phyloP scores from a whole-genome alignment of 768 basidiomycete genomes.

The Suillus hirtellus region DNA sequence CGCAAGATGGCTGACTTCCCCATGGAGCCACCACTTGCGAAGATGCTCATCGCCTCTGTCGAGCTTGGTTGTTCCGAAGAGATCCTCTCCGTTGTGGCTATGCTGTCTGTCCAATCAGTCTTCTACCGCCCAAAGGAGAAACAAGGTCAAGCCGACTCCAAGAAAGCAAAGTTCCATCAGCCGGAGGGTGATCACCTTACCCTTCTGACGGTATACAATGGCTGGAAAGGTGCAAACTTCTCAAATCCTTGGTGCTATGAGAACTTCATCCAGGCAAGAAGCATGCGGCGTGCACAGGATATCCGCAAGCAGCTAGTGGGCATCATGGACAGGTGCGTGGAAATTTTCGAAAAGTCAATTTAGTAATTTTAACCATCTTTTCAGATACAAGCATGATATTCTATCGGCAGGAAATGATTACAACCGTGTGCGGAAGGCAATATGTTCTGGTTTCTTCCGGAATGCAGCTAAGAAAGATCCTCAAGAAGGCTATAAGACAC shows the following conservation, averaged over 20 bases:
- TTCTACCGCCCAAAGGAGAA: constrained; percentile 99
- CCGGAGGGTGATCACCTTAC: constrained; percentile 97
- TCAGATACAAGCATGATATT: constrained; percentile 95
- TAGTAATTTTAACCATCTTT: constrained; percentile 13
- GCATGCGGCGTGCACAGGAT: constrained; percentile 96
- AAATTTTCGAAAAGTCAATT: not conserved
- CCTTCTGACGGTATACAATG: constrained; percentile 93
- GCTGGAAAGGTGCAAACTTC: constrained; percentile 95
- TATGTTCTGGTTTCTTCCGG: constrained; percentile 97
- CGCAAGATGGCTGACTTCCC: constrained; percentile 99
- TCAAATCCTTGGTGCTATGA: constrained; percentile 99
- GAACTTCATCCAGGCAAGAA: constrained; percentile 97
- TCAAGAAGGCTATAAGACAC: constrained; percentile 97
- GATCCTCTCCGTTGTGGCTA: constrained; percentile 94
- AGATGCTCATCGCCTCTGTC: constrained; percentile 98
- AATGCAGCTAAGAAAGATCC: constrained; percentile 99
- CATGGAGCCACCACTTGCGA: constrained; percentile 93
- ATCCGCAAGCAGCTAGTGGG: constrained; percentile 96
- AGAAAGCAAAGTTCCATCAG: constrained; percentile 99
- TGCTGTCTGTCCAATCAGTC: constrained; percentile 94
- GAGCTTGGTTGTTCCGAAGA: constrained; percentile 98
- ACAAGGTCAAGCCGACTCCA: constrained; percentile 98
- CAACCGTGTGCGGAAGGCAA: constrained; percentile 90
- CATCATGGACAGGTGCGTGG: constrained; percentile 92
- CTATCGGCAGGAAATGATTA: constrained; percentile 90